These are phyloP conservation scores for Gyrodon lividus DNA, from an alignment of 768 basidiomycete genomes.

Conservation along the genomic window DNA sequence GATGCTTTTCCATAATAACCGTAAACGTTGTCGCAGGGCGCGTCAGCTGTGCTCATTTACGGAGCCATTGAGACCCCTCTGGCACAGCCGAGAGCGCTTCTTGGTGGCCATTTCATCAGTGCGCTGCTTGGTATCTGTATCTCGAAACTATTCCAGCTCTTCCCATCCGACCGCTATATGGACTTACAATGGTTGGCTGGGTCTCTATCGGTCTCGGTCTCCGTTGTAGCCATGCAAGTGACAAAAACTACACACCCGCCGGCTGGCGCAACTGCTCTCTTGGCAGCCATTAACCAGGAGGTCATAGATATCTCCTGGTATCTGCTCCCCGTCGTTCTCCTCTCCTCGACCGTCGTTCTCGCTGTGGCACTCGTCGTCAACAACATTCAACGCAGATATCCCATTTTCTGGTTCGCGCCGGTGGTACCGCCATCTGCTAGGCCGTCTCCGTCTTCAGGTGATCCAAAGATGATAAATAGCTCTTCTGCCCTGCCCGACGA, in stretches of 20 bases:
- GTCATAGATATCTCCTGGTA: constrained; percentile 50
- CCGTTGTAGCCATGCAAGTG: constrained; percentile 51
- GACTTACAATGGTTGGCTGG: constrained; percentile 43
- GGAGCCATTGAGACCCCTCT: constrained; percentile 52
- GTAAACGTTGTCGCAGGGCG: constrained; percentile 40
- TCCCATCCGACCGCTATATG: constrained; percentile 43
- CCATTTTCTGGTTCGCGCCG: constrained; percentile 44
- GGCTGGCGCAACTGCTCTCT: constrained; percentile 56
- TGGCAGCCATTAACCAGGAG: constrained; percentile 43
- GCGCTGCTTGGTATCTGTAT: constrained; percentile 48
- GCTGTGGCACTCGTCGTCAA: constrained; percentile 46
- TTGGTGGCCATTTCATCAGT: constrained; percentile 43
- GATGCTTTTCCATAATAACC: not conserved
- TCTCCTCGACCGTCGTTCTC: constrained; percentile 45
- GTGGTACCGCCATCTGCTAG: not conserved
- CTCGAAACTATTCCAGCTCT: constrained; percentile 49
- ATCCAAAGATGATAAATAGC: not conserved
- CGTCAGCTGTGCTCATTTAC: constrained; percentile 54
- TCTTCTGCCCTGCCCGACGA: not conserved
- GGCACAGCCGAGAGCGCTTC: constrained; percentile 50
- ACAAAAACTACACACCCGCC: constrained; percentile 54
- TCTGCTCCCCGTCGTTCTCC: constrained; percentile 50
- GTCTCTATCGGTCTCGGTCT: constrained; percentile 39
- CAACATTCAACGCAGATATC: constrained; percentile 49
- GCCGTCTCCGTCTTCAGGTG: not conserved